Percentiles rank a stretch among this genome's conserved stretches.
phyloP scores from a whole-genome alignment of 768 basidiomycete genomes.

The Clavaria fumosa region DNA sequence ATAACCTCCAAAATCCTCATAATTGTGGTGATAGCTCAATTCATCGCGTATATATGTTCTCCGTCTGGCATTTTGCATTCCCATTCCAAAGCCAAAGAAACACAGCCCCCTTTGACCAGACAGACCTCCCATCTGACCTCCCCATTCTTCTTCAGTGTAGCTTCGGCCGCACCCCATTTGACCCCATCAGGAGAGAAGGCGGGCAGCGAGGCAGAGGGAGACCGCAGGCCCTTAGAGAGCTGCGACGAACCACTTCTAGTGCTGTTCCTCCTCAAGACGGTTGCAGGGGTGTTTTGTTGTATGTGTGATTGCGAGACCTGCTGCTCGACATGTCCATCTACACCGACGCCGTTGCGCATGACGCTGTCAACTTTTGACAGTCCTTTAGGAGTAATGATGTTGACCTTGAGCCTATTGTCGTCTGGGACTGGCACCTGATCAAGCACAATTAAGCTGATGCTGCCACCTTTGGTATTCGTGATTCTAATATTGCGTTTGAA shows the following conservation, averaged over 20 bases:
- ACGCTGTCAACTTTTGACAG: background rate
- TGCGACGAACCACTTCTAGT: no score
- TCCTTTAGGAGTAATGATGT: background rate
- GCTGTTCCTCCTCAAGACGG: no score
- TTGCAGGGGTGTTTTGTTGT: no score
- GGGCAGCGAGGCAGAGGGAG: no score
- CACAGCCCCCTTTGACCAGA: slow-evolving; percentile 2
- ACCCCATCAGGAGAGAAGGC: no score
- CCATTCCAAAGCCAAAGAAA: slow-evolving; percentile 1
- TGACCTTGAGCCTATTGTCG: slow-evolving; percentile 2
- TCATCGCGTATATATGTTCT: background rate
- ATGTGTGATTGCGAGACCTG: background rate
- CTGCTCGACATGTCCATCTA: background rate
- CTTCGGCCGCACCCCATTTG: slow-evolving; percentile 2
- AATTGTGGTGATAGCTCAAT: no score
- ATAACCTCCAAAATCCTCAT: no score
- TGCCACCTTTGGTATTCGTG: slow-evolving; percentile 1
- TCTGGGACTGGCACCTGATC: slow-evolving; percentile 3
- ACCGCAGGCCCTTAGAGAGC: no score
- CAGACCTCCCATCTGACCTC: slow-evolving; percentile 2
- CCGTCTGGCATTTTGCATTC: slow-evolving; percentile 2
- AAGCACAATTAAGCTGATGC: slow-evolving; percentile 1
- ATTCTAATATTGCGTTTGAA: slow-evolving; percentile 2
- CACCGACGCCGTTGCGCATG: background rate
- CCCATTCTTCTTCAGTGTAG: background rate